Evolutionary conservation across 371 early-diverging fungal species (phyloP).

Genomic region (Funneliformis caledonium): DNA sequence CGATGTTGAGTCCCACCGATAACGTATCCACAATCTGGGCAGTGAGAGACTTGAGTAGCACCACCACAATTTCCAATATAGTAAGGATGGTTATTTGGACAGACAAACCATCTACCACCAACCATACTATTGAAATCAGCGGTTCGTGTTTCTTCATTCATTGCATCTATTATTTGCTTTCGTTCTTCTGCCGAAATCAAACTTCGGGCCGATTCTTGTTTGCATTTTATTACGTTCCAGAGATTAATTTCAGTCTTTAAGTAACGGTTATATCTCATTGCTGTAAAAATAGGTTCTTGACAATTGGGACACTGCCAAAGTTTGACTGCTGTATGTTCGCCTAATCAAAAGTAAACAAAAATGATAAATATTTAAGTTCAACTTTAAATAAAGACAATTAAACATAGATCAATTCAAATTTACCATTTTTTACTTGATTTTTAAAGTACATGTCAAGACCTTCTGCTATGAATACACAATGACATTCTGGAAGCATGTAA

Average conservation of each 20-base stretch:
- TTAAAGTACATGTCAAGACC: constrained; percentile 51
- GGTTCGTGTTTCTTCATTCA: constrained; percentile 51
- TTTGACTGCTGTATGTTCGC: constrained; percentile 52
- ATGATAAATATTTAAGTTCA: background rate
- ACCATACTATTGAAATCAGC: constrained; percentile 49
- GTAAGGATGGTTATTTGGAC: constrained; percentile 56
- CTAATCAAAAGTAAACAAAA: constrained; percentile 11
- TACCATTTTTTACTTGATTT: constrained; percentile 51
- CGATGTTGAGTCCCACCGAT: constrained; percentile 56
- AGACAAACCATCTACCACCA: constrained; percentile 60
- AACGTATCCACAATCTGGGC: constrained; percentile 52
- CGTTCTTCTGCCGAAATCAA: constrained; percentile 45
- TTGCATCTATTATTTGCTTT: constrained; percentile 51
- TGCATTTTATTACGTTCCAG: constrained; percentile 51
- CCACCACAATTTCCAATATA: constrained; percentile 59
- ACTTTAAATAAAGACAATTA: background rate
- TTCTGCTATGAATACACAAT: constrained; percentile 54
- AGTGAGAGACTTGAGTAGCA: constrained; percentile 53
- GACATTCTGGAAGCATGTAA: constrained; percentile 56
- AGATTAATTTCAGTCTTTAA: constrained; percentile 53
- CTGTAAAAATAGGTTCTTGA: constrained; percentile 50
- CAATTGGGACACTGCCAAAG: constrained; percentile 59
- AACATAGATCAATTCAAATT: background rate
- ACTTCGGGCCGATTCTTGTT: constrained; percentile 6
- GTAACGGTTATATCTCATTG: constrained; percentile 50